These are phyloP conservation scores for Lactarius psammicola DNA, from an alignment of 768 basidiomycete species.

Conservation along the genomic window DNA sequence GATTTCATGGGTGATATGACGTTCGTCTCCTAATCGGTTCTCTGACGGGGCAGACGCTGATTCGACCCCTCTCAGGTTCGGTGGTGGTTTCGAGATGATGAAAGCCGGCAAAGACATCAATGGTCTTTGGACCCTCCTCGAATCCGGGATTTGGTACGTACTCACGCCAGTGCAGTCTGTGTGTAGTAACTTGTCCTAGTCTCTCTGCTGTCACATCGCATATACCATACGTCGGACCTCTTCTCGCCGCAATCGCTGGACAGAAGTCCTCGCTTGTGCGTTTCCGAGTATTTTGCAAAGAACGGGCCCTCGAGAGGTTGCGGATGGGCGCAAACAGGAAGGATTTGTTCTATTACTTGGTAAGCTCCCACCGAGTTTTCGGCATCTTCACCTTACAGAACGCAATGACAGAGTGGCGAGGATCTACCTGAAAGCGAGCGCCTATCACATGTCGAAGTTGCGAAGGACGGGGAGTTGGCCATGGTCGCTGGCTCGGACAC, in stretches of 20 bases:
- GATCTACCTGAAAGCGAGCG: not conserved
- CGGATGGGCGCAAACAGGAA: slow-evolving; percentile 25
- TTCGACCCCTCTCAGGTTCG: not conserved
- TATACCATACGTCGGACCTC: not conserved
- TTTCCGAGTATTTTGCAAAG: not conserved
- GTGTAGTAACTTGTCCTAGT: not conserved
- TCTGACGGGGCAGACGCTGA: not conserved
- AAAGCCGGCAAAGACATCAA: not conserved
- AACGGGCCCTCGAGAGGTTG: not conserved
- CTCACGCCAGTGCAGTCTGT: not conserved
- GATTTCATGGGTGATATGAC: slow-evolving; percentile 47
- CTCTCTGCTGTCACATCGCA: not conserved
- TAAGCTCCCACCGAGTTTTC: slow-evolving; percentile 21
- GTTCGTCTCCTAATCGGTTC: slow-evolving; percentile 28
- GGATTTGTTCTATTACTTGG: slow-evolving; percentile 43
- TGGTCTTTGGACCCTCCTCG: not conserved
- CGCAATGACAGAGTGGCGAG: slow-evolving; percentile 6
- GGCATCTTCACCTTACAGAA: not conserved
- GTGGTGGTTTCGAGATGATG: slow-evolving; percentile 2
- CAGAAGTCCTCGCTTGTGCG: not conserved
- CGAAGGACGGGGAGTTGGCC: not conserved
- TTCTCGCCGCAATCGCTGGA: not conserved
- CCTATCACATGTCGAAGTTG: not conserved
- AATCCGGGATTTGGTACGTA: not conserved
- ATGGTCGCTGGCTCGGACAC: slow-evolving; percentile 3